Conservation (phyloP, 2,329 filamentous ascomycete genomes). For the Sphaerulina populicola region DNA sequence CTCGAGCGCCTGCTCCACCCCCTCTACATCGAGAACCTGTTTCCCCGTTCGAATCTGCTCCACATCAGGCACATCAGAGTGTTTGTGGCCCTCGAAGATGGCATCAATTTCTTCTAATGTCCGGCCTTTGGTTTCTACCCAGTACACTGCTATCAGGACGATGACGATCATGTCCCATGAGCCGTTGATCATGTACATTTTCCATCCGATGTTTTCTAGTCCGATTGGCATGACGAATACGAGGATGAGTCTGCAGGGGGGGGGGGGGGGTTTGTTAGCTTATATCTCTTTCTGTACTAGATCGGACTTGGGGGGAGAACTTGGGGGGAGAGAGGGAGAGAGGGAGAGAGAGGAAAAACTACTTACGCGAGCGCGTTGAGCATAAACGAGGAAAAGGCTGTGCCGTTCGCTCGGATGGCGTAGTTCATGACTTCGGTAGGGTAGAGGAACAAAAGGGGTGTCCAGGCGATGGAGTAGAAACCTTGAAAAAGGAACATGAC, state of each 20-base stretch:
- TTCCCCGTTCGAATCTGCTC: constrained; percentile 20
- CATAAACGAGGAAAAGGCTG: constrained; percentile 20
- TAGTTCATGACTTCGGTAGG: constrained; percentile 46
- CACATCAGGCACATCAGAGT: constrained; percentile 23
- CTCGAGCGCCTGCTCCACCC: constrained; percentile 18
- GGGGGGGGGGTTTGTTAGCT: too few species aligned
- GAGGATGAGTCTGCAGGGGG: constrained; percentile 34
- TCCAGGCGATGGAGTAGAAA: constrained; percentile 46
- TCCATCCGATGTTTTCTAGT: constrained; percentile 46
- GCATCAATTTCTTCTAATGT: constrained; percentile 30
- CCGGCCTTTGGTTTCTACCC: constrained; percentile 28
- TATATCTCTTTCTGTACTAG: too few species aligned
- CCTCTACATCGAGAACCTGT: constrained; percentile 16
- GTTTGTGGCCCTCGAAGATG: constrained; percentile 28
- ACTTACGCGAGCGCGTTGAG: constrained; percentile 24
- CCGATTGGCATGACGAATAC: constrained; percentile 45
- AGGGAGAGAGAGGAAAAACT: background rate
- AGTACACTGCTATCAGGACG: constrained; percentile 32
- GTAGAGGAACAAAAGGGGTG: constrained; percentile 43
- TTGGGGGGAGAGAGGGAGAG: too few species aligned
- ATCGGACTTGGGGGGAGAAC: too few species aligned
- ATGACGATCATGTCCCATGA: constrained; percentile 36
- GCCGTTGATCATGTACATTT: constrained; percentile 40
- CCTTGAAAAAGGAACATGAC: constrained; percentile 48
- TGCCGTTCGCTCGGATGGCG: constrained; percentile 43